Evolutionary conservation across 2,329 filamentous ascomycete species (phyloP).

Genomic region (Neofusicoccum laricinum): DNA sequence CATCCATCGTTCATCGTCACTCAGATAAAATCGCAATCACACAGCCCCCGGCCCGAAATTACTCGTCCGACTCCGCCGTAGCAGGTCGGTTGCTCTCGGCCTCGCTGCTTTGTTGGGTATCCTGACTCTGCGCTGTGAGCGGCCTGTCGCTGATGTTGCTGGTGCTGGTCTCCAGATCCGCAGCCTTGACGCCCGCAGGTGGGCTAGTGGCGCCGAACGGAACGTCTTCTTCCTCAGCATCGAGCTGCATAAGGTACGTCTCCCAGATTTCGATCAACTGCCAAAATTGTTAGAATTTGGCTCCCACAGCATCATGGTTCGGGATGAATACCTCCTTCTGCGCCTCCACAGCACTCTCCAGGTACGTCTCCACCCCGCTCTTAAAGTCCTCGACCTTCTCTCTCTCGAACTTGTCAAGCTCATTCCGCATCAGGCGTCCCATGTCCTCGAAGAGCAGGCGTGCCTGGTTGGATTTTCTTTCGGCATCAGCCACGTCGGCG

Average conservation of each 20-base stretch:
- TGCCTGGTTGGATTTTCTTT: slow-evolving; percentile 88
- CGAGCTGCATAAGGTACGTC: slow-evolving; percentile 93
- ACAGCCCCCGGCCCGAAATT: background rate
- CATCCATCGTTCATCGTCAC: background rate
- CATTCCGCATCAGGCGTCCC: slow-evolving; percentile 85
- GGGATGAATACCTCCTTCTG: slow-evolving; percentile 79
- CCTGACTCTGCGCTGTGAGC: slow-evolving; percentile 13
- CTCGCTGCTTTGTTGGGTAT: slow-evolving; percentile 15
- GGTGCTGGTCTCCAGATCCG: slow-evolving; percentile 20
- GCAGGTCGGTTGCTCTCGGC: slow-evolving; percentile 4
- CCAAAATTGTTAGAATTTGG: background rate
- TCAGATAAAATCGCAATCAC: background rate
- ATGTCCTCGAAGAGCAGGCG: slow-evolving; percentile 93
- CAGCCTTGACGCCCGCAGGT: slow-evolving; percentile 37
- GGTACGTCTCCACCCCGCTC: slow-evolving; percentile 88
- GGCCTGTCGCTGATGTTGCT: slow-evolving; percentile 13
- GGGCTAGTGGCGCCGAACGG: slow-evolving; percentile 35
- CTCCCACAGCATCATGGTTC: background rate
- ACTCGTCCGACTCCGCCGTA: slow-evolving; percentile 11
- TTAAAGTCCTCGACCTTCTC: slow-evolving; percentile 99
- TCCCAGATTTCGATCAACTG: slow-evolving; percentile 90
- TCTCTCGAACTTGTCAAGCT: slow-evolving; percentile 89
- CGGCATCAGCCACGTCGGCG: slow-evolving; percentile 91
- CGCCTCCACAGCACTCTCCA: slow-evolving; percentile 94
- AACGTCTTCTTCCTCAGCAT: slow-evolving; percentile 80